Conservation (phyloP, 2,329 filamentous ascomycete genomes). For the Blastomyces parvus region DNA sequence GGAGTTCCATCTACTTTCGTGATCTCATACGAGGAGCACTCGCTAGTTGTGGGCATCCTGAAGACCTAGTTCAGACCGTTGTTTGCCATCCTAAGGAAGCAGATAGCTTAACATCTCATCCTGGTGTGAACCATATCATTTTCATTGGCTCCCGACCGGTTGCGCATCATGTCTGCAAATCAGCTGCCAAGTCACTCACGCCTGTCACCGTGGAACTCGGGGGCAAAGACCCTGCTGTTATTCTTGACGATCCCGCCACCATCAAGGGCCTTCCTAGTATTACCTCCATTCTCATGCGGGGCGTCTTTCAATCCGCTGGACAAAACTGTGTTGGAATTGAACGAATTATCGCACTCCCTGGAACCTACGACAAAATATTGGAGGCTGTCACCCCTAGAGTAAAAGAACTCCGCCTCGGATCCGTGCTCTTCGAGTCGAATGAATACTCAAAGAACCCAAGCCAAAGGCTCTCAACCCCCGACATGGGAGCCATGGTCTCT, state of each 20-base stretch:
- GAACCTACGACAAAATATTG: constrained; percentile 66
- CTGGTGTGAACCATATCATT: constrained; percentile 75
- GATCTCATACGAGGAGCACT: constrained; percentile 71
- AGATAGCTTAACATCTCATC: constrained; percentile 72
- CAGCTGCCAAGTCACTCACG: constrained; percentile 75
- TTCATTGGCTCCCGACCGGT: constrained; percentile 89
- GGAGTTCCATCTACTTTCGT: constrained; percentile 77
- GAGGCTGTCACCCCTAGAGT: constrained; percentile 64
- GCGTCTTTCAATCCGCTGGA: constrained; percentile 87
- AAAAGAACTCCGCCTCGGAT: constrained; percentile 64
- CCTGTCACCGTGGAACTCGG: constrained; percentile 86
- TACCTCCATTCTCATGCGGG: constrained; percentile 74
- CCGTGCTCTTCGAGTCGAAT: constrained; percentile 46
- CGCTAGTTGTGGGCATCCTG: constrained; percentile 69
- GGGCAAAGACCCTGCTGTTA: constrained; percentile 84
- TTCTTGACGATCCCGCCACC: constrained; percentile 66
- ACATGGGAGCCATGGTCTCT: constrained; percentile 87
- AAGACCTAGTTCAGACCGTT: constrained; percentile 71
- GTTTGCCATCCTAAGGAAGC: constrained; percentile 83
- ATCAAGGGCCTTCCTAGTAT: constrained; percentile 56
- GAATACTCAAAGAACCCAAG: constrained; percentile 15
- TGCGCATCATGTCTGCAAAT: constrained; percentile 77
- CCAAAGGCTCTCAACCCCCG: constrained; percentile 34
- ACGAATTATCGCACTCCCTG: constrained; percentile 71
- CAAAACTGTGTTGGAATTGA: constrained; percentile 99